These are phyloP conservation scores for Lactifluus volemus DNA, from an alignment of 768 basidiomycete genomes.

Conservation along the genomic window DNA sequence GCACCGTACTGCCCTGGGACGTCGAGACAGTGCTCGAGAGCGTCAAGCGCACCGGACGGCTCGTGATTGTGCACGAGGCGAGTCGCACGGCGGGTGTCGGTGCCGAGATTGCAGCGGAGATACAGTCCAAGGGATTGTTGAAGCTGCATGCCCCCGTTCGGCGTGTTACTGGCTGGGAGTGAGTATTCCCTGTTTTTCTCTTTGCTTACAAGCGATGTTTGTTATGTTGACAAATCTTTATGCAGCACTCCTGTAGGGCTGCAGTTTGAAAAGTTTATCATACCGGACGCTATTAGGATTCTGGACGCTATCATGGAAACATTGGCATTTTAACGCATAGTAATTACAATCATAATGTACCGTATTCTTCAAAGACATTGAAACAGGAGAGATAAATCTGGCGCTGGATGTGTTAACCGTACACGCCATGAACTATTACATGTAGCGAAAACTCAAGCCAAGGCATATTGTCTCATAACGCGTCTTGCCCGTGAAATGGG, in stretches of 20 bases:
- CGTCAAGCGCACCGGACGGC: slow-evolving; percentile 73
- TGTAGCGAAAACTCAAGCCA: not conserved
- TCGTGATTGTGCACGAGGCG: slow-evolving; percentile 90
- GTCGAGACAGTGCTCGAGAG: slow-evolving; percentile 71
- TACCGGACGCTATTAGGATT: slow-evolving; percentile 79
- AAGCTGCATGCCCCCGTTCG: slow-evolving; percentile 82
- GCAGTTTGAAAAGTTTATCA: slow-evolving; percentile 86
- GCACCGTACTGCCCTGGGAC: slow-evolving; percentile 88
- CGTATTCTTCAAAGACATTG: not conserved
- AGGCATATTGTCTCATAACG: not conserved
- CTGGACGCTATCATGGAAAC: slow-evolving; percentile 82
- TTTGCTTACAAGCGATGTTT: not conserved
- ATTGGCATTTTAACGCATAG: slow-evolving; percentile 45
- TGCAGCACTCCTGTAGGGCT: slow-evolving; percentile 72
- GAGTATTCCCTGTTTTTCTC: slow-evolving; percentile 31
- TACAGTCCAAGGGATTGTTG: slow-evolving; percentile 84
- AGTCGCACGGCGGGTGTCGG: slow-evolving; percentile 83
- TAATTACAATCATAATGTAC: not conserved
- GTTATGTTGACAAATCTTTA: slow-evolving; percentile 1
- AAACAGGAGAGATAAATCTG: no score
- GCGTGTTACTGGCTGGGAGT: slow-evolving; percentile 92
- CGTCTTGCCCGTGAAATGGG: not conserved
- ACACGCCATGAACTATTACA: not conserved
- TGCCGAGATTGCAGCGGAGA: slow-evolving; percentile 83
- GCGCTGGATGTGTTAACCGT: no score